phyloP scores from a whole-genome alignment of 2,329 filamentous ascomycete species.

The Tolypocladium amazonense region DNA sequence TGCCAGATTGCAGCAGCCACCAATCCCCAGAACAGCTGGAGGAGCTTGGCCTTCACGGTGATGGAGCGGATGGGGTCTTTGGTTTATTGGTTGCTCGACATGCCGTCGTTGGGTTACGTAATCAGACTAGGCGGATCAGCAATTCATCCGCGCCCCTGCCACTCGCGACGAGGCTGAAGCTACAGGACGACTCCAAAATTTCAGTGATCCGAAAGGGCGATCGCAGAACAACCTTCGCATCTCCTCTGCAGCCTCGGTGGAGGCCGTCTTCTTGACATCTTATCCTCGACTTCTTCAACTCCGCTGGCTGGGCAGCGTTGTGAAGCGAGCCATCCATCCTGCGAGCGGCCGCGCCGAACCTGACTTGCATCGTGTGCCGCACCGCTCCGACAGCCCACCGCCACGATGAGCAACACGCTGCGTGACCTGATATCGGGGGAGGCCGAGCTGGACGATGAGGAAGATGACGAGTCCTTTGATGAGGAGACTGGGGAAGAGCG shows the following conservation, averaged over 20 bases:
- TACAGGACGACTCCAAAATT: slow-evolving; percentile 14
- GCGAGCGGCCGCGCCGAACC: not conserved
- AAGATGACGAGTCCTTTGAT: slow-evolving; percentile 74
- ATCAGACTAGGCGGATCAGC: slow-evolving; percentile 1
- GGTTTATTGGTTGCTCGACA: not conserved
- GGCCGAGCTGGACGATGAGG: slow-evolving; percentile 77
- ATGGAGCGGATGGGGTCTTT: not conserved
- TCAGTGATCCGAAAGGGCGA: slow-evolving; percentile 9
- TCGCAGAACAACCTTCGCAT: slow-evolving; percentile 1
- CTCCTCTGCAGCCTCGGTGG: slow-evolving; percentile 4
- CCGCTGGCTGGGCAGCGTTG: not conserved
- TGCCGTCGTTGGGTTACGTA: not conserved
- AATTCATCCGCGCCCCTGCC: slow-evolving; percentile 7
- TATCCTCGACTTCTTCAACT: not conserved
- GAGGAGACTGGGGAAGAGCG: slow-evolving; percentile 58
- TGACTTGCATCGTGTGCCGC: not conserved
- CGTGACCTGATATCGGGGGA: slow-evolving; percentile 73
- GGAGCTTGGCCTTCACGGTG: not conserved
- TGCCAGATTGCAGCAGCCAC: no score
- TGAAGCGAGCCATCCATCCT: not conserved
- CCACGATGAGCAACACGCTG: slow-evolving; percentile 53
- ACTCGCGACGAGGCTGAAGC: slow-evolving; percentile 16
- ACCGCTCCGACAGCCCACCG: slow-evolving; percentile 3
- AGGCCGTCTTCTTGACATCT: not conserved
- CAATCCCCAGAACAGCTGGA: not conserved